phyloP scores from a whole-genome alignment of 2,329 filamentous ascomycete genomes.

The Calonectria crousiana region DNA sequence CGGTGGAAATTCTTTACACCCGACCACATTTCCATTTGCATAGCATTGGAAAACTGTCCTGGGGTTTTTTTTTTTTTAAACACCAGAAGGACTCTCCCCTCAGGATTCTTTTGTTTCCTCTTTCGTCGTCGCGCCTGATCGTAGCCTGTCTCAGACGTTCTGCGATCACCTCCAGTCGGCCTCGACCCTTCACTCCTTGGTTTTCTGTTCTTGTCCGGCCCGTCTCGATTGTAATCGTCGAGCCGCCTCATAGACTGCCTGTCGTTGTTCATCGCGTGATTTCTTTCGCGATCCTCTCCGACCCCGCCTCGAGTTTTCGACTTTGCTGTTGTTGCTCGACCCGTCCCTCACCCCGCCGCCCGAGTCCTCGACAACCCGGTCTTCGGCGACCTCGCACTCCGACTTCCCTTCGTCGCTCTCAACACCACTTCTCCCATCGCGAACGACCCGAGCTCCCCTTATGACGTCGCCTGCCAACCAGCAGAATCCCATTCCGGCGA shows the following conservation, averaged over 20 bases:
- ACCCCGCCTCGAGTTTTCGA: conserved; percentile 29
- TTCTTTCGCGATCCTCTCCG: conserved; percentile 26
- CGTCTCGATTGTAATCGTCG: conserved; percentile 36
- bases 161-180: conserved; percentile 42
- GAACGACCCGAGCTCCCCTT: conserved; percentile 52
- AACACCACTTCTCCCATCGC: conserved; percentile 44
- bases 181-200: conserved; percentile 47
- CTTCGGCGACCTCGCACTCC: conserved; percentile 40
- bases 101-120: conserved; percentile 37
- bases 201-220: conserved; percentile 41
- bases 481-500: conserved; percentile 68
- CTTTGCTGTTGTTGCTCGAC: conserved; percentile 25
- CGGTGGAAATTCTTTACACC: conserved; percentile 50
- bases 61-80: conserved; percentile 43
- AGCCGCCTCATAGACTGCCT: conserved; percentile 39
- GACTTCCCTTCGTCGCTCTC: conserved; percentile 39
- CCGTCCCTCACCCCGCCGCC: conserved; percentile 32
- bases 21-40: conserved; percentile 47
- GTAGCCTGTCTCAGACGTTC: conserved; percentile 48
- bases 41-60: conserved; percentile 50
- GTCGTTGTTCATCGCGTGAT: conserved; percentile 40
- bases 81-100: conserved; percentile 46
- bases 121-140: conserved; percentile 46
- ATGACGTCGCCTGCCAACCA: conserved; percentile 73
- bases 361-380: conserved; percentile 40